Conservation (phyloP, 139 green algal genomes). For the Pleodorina starrii region DNA sequence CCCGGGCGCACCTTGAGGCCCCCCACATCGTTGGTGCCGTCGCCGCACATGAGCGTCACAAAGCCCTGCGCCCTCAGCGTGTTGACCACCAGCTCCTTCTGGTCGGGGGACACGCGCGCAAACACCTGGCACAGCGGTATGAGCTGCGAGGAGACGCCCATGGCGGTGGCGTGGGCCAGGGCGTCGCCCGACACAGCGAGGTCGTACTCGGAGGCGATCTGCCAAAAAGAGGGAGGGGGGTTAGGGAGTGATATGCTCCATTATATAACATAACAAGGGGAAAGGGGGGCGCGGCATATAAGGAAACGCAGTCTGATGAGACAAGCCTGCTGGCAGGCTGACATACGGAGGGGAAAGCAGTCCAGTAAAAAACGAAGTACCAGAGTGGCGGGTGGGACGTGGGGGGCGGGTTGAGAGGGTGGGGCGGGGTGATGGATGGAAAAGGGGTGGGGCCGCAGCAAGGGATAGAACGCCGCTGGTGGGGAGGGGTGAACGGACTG, state of each 20-base stretch:
- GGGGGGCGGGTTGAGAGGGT: too few relatives aligned
- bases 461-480: background rate
- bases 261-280: too few relatives aligned
- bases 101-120: constrained; percentile 91
- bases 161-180: constrained; percentile 80
- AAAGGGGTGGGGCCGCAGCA: background rate
- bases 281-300: too few relatives aligned
- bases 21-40: constrained; percentile 99
- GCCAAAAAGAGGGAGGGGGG: background rate
- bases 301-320: too few relatives aligned
- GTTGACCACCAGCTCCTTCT: constrained; percentile 98
- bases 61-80: constrained; percentile 78
- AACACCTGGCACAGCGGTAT: constrained; percentile 88
- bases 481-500: too few relatives aligned
- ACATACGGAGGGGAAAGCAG: too few relatives aligned
- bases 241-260: too few relatives aligned
- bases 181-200: constrained; percentile 90
- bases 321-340: too few relatives aligned
- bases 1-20: constrained; percentile 89
- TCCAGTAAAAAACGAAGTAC: too few relatives aligned
- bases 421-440: background rate
- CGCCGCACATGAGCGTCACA: constrained; percentile 96
- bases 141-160: constrained; percentile 56
- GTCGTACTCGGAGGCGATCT: constrained; percentile 87
- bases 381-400: too few relatives aligned